Evolutionary conservation across 495 filamentous ascomycete genomes (phyloP).

Genomic region (Echria macrotheca): DNA sequence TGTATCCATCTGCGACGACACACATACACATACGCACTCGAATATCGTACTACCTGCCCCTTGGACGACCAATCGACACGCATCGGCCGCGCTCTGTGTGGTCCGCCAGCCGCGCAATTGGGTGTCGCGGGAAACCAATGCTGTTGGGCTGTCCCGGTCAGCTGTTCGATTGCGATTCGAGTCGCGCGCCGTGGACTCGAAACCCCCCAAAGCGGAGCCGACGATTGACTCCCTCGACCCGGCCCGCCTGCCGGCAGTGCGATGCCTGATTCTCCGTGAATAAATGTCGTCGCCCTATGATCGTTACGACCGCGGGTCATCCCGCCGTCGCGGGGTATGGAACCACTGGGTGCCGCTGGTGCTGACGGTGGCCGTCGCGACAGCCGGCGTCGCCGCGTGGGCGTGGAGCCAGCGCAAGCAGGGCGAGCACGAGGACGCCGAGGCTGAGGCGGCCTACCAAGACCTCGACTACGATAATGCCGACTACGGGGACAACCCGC

Average conservation of each 20-base stretch:
- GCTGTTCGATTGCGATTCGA: conserved; percentile 1
- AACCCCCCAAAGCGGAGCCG: no score
- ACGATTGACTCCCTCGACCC: no score
- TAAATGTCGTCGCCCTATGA: conserved; percentile 80
- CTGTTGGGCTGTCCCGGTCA: background rate
- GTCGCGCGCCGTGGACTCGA: no score
- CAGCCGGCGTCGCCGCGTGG: conserved; percentile 81
- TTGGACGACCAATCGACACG: background rate
- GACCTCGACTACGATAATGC: conserved; percentile 48
- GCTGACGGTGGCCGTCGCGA: conserved; percentile 78
- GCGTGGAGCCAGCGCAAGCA: conserved; percentile 82
- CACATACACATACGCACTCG: background rate
- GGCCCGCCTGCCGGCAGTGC: conserved; percentile 14
- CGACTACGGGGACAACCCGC: conserved; percentile 47
- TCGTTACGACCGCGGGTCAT: conserved; percentile 56
- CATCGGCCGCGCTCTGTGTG: background rate
- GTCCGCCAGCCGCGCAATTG: conserved; percentile 1
- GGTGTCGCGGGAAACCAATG: background rate
- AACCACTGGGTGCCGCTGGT: conserved; percentile 83
- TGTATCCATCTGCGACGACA: background rate
- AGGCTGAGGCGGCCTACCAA: conserved; percentile 33
- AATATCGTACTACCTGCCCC: background rate
- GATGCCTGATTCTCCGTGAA: conserved; percentile 40
- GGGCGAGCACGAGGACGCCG: conserved; percentile 51
- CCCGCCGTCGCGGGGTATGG: conserved; percentile 61